Evolutionary conservation across 345 rosid genomes (phyloP).

Genomic region (Pistacia integerrima): DNA sequence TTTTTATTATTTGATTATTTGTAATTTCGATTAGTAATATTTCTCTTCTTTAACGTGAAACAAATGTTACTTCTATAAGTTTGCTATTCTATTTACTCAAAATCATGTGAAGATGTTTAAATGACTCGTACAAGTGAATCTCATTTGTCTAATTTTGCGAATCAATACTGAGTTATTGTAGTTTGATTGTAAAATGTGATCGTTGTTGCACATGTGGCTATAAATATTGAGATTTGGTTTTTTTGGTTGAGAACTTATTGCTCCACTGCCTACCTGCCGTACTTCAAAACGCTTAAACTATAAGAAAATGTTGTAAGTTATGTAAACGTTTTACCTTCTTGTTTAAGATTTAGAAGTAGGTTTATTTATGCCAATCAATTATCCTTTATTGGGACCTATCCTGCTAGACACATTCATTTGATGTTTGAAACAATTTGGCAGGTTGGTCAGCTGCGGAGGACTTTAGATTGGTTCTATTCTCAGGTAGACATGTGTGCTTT

Average conservation of each 20-base stretch:
- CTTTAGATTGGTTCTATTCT: slow-evolving; percentile 71
- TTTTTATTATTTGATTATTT: not conserved
- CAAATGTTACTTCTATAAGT: too few species aligned
- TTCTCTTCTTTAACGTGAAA: not conserved
- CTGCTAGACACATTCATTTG: slow-evolving; percentile 19
- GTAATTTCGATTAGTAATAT: not conserved
- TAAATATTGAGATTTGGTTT: too few species aligned
- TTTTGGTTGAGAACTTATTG: too few species aligned
- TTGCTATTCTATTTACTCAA: not conserved
- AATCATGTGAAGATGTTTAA: not conserved
- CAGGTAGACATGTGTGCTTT: slow-evolving; percentile 52
- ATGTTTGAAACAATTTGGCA: slow-evolving; percentile 47
- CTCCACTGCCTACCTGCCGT: too few species aligned
- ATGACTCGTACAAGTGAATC: not conserved
- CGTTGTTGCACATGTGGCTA: not conserved
- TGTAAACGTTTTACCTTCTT: too few species aligned
- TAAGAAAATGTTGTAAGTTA: too few species aligned
- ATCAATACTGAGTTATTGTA: not conserved
- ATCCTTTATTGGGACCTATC: slow-evolving; percentile 2
- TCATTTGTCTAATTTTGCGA: not conserved
- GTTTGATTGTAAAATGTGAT: not conserved
- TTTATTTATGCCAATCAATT: not conserved
- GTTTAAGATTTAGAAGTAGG: not conserved
- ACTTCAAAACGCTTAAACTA: too few species aligned
- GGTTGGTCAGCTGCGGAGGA: slow-evolving; percentile 80